Percentiles rank a stretch among this genome's conserved stretches.
These are phyloP conservation scores for Vanilla planifolia DNA, from an alignment of 106 monocot species.

Conservation along the genomic window DNA sequence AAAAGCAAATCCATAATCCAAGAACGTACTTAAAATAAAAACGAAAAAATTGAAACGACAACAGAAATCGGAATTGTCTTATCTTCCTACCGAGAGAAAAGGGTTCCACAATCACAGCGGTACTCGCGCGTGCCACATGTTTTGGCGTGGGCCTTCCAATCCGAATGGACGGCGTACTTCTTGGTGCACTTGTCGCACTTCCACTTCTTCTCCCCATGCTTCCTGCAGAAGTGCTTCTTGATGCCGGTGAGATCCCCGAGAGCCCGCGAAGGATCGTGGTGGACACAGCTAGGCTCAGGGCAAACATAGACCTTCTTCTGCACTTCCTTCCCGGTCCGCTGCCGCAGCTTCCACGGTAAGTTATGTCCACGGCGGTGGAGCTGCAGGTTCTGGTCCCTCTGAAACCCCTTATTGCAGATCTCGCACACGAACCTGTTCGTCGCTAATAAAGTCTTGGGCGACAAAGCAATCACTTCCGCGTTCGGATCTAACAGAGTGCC, in stretches of 20 bases:
- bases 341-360: constrained; percentile 47
- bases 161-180: constrained; percentile 78
- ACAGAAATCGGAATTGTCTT: background rate
- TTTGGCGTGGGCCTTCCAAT: constrained; percentile 60
- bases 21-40: background rate
- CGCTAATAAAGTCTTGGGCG: constrained; percentile 37
- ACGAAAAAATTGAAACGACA: background rate
- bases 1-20: background rate
- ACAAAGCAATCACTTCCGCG: constrained; percentile 36
- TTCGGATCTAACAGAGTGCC: constrained; percentile 22
- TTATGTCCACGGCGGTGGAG: constrained; percentile 39
- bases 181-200: constrained; percentile 71
- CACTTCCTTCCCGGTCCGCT: constrained; percentile 29
- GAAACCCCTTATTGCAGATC: constrained; percentile 48
- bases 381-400: constrained; percentile 45
- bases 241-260: constrained; percentile 22
- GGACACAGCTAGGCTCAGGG: constrained; percentile 27
- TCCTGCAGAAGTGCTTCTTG: constrained; percentile 67
- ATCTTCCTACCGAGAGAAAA: background rate
- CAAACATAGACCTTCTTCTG: constrained; percentile 32
- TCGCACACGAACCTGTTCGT: constrained; percentile 50
- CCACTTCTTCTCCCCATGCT: constrained; percentile 76
- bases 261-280: constrained; percentile 31
- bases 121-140: constrained; percentile 2
- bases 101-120: constrained; percentile 6